A percentile compares a stretch with the other conserved stretches of the same genome.
Evolutionary conservation across 352 stramenopile genomes (phyloP).

Genomic region (Globisporangium orthogonon): DNA sequence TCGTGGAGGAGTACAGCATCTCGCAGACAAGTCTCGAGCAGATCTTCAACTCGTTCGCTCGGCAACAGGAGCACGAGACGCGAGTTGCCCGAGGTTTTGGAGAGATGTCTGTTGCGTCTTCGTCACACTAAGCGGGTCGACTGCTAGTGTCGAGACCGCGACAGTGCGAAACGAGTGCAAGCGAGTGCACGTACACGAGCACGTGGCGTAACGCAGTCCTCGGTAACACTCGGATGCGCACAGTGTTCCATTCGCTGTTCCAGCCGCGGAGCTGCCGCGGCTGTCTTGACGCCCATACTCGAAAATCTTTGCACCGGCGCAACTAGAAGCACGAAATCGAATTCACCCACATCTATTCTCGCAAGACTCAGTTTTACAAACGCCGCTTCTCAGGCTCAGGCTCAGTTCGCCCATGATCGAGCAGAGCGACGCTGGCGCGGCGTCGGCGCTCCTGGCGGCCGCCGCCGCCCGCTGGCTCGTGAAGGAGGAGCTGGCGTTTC

Average conservation of each 20-base stretch:
- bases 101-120: background rate
- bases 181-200: no score
- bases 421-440: conserved; percentile 10
- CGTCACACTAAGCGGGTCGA: background rate
- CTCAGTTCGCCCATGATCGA: background rate
- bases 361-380: no score
- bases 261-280: no score
- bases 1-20: conserved; percentile 73
- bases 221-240: no score
- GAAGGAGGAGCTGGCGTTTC: conserved; percentile 77
- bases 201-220: no score
- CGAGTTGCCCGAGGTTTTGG: conserved; percentile 1
- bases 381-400: background rate
- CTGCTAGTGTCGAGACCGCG: no score
- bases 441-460: conserved; percentile 24
- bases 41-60: conserved; percentile 85
- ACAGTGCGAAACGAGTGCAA: no score
- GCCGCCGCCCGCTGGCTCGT: conserved; percentile 69
- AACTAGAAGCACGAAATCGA: no score
- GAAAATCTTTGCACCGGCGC: no score
- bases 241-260: no score
- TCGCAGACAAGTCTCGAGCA: conserved; percentile 81
- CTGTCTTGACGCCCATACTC: no score
- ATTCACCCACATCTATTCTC: no score
- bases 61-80: conserved; percentile 23